Evolutionary conservation across 2,329 filamentous ascomycete genomes (phyloP).

Genomic region (Colletotrichum musae): DNA sequence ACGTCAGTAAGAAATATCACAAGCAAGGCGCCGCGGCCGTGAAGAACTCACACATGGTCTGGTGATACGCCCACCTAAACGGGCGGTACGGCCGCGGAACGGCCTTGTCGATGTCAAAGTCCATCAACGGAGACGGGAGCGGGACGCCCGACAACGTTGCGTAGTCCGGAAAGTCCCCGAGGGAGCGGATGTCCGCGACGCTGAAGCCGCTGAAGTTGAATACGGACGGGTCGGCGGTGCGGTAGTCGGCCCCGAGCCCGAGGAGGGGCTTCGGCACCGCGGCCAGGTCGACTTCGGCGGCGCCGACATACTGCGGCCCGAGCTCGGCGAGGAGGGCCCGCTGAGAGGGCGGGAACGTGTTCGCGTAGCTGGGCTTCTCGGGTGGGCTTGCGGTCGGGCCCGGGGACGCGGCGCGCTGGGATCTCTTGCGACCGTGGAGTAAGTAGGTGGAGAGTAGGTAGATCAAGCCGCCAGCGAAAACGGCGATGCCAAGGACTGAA

Average conservation of each 20-base stretch:
- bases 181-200: conserved; percentile 74
- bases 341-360: conserved; percentile 48
- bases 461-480: conserved; percentile 11
- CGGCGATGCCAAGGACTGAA: conserved; percentile 15
- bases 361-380: conserved; percentile 43
- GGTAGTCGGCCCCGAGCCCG: conserved; percentile 53
- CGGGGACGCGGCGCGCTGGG: conserved; percentile 17
- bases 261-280: conserved; percentile 46
- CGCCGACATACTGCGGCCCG: conserved; percentile 11
- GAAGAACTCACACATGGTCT: conserved; percentile 84
- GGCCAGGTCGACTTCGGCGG: conserved; percentile 38
- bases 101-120: conserved; percentile 79
- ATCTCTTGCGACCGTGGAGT: conserved; percentile 11
- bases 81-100: conserved; percentile 83
- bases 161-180: conserved; percentile 87
- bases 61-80: conserved; percentile 87
- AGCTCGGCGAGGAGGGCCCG: conserved; percentile 40
- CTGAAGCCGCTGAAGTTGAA: conserved; percentile 80
- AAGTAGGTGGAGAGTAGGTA: conserved; percentile 15
- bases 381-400: not conserved
- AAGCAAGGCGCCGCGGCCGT: fast-evolving
- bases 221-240: conserved; percentile 49
- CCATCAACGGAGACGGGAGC: conserved; percentile 72
- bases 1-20: not conserved
- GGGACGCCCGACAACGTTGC: conserved; percentile 81